These are phyloP conservation scores for Colletotrichum coccodes DNA, from an alignment of 2,329 filamentous ascomycete species.

Conservation along the genomic window DNA sequence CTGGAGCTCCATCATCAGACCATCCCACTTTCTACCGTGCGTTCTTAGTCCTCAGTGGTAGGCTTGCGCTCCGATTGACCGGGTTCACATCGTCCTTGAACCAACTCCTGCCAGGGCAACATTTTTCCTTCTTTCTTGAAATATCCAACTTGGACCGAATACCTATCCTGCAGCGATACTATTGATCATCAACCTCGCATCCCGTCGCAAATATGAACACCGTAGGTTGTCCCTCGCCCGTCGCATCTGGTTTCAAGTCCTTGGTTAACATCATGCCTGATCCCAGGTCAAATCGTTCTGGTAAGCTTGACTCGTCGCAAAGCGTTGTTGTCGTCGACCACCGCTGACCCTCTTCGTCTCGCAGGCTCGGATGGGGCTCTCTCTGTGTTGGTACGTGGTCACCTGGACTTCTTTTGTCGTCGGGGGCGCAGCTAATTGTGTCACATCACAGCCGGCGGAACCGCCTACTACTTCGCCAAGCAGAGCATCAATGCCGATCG, in stretches of 20 bases:
- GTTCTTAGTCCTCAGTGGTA: slow-evolving; percentile 5
- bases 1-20: slow-evolving; percentile 30
- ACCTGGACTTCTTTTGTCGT: neutral
- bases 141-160: neutral
- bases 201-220: slow-evolving; percentile 61
- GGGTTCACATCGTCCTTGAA: slow-evolving; percentile 19
- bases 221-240: slow-evolving; percentile 48
- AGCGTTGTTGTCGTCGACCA: neutral
- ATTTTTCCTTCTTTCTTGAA: slow-evolving; percentile 10
- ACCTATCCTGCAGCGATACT: neutral
- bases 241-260: slow-evolving; percentile 32
- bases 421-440: slow-evolving; percentile 29
- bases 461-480: slow-evolving; percentile 97
- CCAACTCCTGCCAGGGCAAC: slow-evolving; percentile 1
- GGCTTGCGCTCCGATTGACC: slow-evolving; percentile 19
- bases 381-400: slow-evolving; percentile 78
- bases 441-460: slow-evolving; percentile 75
- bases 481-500: slow-evolving; percentile 92
- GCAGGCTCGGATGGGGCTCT: slow-evolving; percentile 90
- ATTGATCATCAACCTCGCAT: neutral
- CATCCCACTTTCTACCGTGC: slow-evolving; percentile 33
- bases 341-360: slow-evolving; percentile 31
- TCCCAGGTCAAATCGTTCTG: slow-evolving; percentile 73
- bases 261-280: slow-evolving; percentile 31
- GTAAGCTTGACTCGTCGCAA: slow-evolving; percentile 50